Conservation (phyloP, 2,329 filamentous ascomycete genomes). For the Nemania serpens region DNA sequence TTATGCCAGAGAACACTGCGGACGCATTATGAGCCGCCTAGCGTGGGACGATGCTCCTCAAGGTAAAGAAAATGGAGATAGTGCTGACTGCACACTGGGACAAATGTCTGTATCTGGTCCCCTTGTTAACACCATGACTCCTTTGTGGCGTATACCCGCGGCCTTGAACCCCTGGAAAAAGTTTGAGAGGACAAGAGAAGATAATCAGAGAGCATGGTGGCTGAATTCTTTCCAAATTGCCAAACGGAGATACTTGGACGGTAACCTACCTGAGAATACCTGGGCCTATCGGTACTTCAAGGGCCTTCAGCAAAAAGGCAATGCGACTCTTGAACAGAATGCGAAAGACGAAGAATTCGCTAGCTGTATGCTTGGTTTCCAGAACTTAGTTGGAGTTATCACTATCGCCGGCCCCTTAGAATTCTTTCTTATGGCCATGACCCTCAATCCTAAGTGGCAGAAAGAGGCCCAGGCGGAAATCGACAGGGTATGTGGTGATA, state of each 20-base stretch:
- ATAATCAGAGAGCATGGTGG: slow-evolving; percentile 53
- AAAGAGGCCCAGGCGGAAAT: slow-evolving; percentile 60
- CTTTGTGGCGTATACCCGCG: slow-evolving; percentile 52
- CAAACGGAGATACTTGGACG: slow-evolving; percentile 47
- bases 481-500: slow-evolving; percentile 58
- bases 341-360: slow-evolving; percentile 52
- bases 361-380: slow-evolving; percentile 57
- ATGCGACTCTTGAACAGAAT: slow-evolving; percentile 46
- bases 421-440: slow-evolving; percentile 59
- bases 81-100: slow-evolving; percentile 52
- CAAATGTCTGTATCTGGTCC: slow-evolving; percentile 59
- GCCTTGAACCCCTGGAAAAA: slow-evolving; percentile 54
- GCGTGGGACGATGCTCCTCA: slow-evolving; percentile 56
- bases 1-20: slow-evolving; percentile 54
- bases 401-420: slow-evolving; percentile 55
- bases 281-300: slow-evolving; percentile 56
- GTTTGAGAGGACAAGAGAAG: slow-evolving; percentile 51
- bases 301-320: slow-evolving; percentile 48
- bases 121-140: slow-evolving; percentile 55
- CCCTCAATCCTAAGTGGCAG: slow-evolving; percentile 58
- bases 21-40: slow-evolving; percentile 55
- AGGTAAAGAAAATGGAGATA: slow-evolving; percentile 51
- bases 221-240: slow-evolving; percentile 47
- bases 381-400: slow-evolving; percentile 56
- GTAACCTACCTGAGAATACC: slow-evolving; percentile 50